Evolutionary conservation across 108 stramenopile genomes (phyloP).

Genomic region (Fistulifera solaris): DNA sequence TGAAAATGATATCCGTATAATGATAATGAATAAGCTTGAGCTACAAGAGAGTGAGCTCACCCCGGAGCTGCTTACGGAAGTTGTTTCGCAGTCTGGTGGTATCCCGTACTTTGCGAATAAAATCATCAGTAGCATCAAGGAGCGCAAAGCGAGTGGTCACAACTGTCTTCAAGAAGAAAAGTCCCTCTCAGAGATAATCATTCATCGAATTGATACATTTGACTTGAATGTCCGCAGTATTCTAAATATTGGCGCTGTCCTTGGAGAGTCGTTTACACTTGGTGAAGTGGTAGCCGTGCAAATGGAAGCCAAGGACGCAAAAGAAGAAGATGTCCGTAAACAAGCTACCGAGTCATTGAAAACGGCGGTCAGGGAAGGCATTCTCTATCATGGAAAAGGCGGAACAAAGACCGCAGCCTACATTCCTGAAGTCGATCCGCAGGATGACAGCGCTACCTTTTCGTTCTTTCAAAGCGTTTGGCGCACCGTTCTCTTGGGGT

Average conservation of each 20-base stretch:
- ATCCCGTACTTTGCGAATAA: slow-evolving; percentile 59
- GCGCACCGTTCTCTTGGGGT: slow-evolving; percentile 40
- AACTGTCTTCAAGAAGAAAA: background rate
- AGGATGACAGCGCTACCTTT: slow-evolving; percentile 11
- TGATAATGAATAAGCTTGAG: slow-evolving; percentile 37
- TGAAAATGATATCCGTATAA: slow-evolving; percentile 28
- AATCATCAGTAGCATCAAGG: slow-evolving; percentile 27
- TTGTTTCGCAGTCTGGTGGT: slow-evolving; percentile 45
- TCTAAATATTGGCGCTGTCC: slow-evolving; percentile 46
- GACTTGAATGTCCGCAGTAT: slow-evolving; percentile 33
- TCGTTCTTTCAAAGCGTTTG: slow-evolving; percentile 53
- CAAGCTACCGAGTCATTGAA: slow-evolving; percentile 21
- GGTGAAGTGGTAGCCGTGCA: slow-evolving; percentile 33
- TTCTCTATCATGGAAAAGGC: slow-evolving; percentile 22
- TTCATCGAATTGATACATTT: slow-evolving; percentile 51
- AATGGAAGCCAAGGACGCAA: slow-evolving; percentile 26
- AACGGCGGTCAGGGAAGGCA: slow-evolving; percentile 48
- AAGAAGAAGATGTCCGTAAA: slow-evolving; percentile 15
- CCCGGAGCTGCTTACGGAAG: slow-evolving; percentile 23
- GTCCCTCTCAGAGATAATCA: slow-evolving; percentile 33
- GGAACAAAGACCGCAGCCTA: slow-evolving; percentile 13
- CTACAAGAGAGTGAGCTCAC: slow-evolving; percentile 30
- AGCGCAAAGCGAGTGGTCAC: background rate
- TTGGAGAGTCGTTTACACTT: slow-evolving; percentile 45
- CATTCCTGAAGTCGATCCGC: background rate